Evolutionary conservation across 352 stramenopile genomes (phyloP).

Genomic region (Globisporangium barbulae): DNA sequence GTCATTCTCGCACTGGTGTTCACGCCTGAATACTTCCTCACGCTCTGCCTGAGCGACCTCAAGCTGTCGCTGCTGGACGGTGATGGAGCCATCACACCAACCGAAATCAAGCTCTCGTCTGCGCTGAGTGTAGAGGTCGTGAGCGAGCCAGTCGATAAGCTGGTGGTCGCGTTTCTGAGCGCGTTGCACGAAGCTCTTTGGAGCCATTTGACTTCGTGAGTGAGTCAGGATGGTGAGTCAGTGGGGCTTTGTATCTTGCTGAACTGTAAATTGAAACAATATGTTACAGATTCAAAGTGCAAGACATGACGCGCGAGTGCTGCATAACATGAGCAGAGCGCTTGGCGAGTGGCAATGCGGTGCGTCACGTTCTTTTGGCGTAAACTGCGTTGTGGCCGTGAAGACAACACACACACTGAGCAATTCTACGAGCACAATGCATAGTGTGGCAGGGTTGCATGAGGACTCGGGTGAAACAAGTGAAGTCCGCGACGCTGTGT

Average conservation of each 20-base stretch:
- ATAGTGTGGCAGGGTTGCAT: too few species aligned
- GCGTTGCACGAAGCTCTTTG: neutral
- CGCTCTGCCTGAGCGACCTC: constrained; percentile 36
- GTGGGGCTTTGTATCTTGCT: neutral
- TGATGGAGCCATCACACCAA: neutral
- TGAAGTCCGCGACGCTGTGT: too few species aligned
- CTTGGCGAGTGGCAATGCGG: too few species aligned
- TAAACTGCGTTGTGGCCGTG: too few species aligned
- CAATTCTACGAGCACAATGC: too few species aligned
- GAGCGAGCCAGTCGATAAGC: neutral
- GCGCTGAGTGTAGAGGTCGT: neutral
- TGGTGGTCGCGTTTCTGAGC: constrained; percentile 3
- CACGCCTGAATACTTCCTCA: constrained; percentile 36
- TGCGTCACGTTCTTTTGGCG: too few species aligned
- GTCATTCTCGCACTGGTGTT: constrained; percentile 39
- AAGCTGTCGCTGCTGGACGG: constrained; percentile 33
- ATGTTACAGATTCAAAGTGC: neutral
- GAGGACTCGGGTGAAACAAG: too few species aligned
- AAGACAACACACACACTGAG: too few species aligned
- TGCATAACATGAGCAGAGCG: too few species aligned
- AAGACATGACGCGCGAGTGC: too few species aligned
- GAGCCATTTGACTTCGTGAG: neutral
- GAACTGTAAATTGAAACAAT: too few species aligned
- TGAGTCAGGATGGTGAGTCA: neutral
- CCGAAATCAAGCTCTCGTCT: constrained; percentile 10